These are phyloP conservation scores for Coniella lustricola DNA, from an alignment of 2,329 filamentous ascomycete species.

Conservation along the genomic window DNA sequence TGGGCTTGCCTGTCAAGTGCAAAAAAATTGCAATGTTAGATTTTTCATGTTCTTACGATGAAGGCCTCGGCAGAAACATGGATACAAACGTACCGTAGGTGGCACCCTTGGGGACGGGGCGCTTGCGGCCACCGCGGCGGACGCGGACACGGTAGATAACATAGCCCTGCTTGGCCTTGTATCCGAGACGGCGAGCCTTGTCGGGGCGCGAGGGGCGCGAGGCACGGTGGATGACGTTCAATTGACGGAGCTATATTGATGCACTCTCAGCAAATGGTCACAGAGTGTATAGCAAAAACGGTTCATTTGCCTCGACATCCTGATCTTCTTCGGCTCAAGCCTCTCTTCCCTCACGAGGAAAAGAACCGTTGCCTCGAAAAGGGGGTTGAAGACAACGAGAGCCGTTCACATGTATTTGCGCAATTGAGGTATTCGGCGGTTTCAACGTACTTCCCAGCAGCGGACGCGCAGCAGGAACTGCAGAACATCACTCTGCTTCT, in stretches of 20 bases:
- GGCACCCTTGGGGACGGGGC: slow-evolving; percentile 92
- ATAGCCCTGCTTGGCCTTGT: slow-evolving; percentile 99
- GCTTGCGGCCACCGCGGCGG: slow-evolving; percentile 97
- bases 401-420: slow-evolving; percentile 20
- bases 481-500: slow-evolving; percentile 99
- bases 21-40: slow-evolving; percentile 7
- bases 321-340: slow-evolving; percentile 21
- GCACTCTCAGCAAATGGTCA: slow-evolving; percentile 99
- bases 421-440: slow-evolving; percentile 26
- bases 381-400: slow-evolving; percentile 11
- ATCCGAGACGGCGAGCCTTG: slow-evolving; percentile 99
- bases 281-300: slow-evolving; percentile 91
- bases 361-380: background rate
- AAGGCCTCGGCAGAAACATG: background rate
- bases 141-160: slow-evolving; percentile 99
- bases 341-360: background rate
- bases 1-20: slow-evolving; percentile 78
- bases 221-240: slow-evolving; percentile 99
- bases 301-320: slow-evolving; percentile 23
- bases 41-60: background rate
- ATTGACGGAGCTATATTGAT: slow-evolving; percentile 99
- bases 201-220: slow-evolving; percentile 96
- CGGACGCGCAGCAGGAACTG: slow-evolving; percentile 99
- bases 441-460: slow-evolving; percentile 96
- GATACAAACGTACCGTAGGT: slow-evolving; percentile 68